Conservation (phyloP, 2,329 filamentous ascomycete species). For the Aspergillus transmontanensis region DNA sequence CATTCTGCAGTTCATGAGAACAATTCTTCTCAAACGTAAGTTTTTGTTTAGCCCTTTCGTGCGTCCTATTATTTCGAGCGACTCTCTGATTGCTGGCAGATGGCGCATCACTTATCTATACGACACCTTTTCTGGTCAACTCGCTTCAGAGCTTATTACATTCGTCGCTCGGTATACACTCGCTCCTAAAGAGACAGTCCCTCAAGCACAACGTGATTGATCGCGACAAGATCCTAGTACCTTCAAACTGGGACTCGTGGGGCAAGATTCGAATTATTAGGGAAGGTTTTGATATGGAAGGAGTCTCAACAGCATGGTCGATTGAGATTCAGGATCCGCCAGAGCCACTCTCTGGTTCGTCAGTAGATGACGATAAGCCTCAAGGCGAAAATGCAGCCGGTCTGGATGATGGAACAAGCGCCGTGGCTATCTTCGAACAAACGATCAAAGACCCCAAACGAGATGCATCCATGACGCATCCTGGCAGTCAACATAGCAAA, state of each 20-base stretch:
- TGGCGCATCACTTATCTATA: slow-evolving; percentile 83
- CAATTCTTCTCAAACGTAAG: slow-evolving; percentile 82
- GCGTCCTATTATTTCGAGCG: neutral
- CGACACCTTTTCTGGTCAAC: slow-evolving; percentile 73
- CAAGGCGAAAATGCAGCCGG: slow-evolving; percentile 20
- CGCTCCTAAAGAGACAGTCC: slow-evolving; percentile 74
- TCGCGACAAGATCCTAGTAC: slow-evolving; percentile 90
- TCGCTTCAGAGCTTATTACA: slow-evolving; percentile 80
- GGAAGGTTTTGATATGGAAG: slow-evolving; percentile 90
- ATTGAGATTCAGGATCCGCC: slow-evolving; percentile 70
- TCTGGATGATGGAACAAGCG: slow-evolving; percentile 53
- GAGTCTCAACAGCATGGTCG: slow-evolving; percentile 81
- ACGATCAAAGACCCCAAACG: slow-evolving; percentile 75
- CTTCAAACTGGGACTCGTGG: slow-evolving; percentile 98
- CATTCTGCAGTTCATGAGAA: slow-evolving; percentile 88
- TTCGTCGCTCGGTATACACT: slow-evolving; percentile 83
- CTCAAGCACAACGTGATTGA: slow-evolving; percentile 91
- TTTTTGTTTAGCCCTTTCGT: slow-evolving; percentile 24
- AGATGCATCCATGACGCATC: slow-evolving; percentile 58
- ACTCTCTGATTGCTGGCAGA: slow-evolving; percentile 53
- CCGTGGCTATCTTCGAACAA: slow-evolving; percentile 75
- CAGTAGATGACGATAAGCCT: slow-evolving; percentile 31
- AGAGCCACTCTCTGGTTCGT: slow-evolving; percentile 30
- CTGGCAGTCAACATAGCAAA: slow-evolving; percentile 49
- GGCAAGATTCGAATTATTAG: slow-evolving; percentile 91